A percentile compares a stretch with the other conserved stretches of the same genome.
These are phyloP conservation scores for Leishmania braziliensis DNA, from an alignment of 208 protist species.

Conservation along the genomic window DNA sequence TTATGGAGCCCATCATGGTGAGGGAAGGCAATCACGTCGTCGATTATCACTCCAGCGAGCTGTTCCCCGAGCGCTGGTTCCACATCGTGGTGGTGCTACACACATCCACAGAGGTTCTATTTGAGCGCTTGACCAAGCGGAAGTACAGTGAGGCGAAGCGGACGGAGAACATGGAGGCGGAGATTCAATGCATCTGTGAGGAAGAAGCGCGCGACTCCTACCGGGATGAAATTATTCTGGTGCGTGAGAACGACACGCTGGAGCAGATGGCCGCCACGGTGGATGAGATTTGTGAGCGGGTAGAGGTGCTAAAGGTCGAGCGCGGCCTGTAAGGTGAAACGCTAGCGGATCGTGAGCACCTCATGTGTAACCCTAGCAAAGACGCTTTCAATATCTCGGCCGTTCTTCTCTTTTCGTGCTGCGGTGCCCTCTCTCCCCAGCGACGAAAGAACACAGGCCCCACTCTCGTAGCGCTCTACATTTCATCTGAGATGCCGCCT, in stretches of 20 bases:
- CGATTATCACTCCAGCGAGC: conserved; percentile 96
- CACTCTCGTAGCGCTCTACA: background rate
- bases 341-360: background rate
- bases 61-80: conserved; percentile 98
- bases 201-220: conserved; percentile 96
- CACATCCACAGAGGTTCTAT: conserved; percentile 90
- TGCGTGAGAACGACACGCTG: conserved; percentile 89
- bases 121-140: conserved; percentile 90
- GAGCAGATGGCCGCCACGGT: conserved; percentile 94
- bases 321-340: conserved; percentile 19
- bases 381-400: background rate
- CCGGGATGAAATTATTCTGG: conserved; percentile 85
- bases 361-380: background rate
- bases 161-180: conserved; percentile 96
- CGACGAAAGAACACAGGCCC: background rate
- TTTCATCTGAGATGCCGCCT: background rate
- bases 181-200: conserved; percentile 97
- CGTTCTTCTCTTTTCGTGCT: background rate
- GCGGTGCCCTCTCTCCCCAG: background rate
- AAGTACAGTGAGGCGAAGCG: conserved; percentile 94
- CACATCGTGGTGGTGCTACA: conserved; percentile 96
- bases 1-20: conserved; percentile 93
- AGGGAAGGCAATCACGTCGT: conserved; percentile 91
- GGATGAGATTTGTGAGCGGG: conserved; percentile 60
- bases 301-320: conserved; percentile 49